Base-by-base conservation (phyloP, 495 filamentous ascomycete species). In the Evernia prunastri region DNA sequence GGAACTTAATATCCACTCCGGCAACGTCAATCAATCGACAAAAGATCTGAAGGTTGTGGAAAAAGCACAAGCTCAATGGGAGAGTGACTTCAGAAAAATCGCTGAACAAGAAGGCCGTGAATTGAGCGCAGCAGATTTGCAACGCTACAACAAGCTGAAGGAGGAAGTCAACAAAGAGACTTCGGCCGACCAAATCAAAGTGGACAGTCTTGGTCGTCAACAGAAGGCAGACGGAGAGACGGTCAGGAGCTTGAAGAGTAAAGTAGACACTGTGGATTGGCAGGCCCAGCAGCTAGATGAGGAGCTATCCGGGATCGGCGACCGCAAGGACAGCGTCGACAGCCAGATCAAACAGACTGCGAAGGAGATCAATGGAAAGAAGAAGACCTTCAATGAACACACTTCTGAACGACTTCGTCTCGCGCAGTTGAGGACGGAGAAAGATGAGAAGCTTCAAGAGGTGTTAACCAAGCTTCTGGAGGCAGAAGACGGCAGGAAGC, bases 61-160 rank as follows among this genome's bases (percentile, higher is more conserved):
- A 74, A 97, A 95, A 72, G 92, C 92, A 0, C 90, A 95, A 72
- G 82, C 87, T 57, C 87, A 89, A 66, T 97, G 94, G 82, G 92
- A 96, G 73, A 82, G 83, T 15, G 88, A 97, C 66, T 94, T 90
- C 84, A 82, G 85, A 61, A 89, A 92, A 70, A 82, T 84, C 10
- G 82, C 90, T 63, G 92, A 89, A 78, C 89, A 92, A 68, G 85
- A 91, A 69, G 94, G 94, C 59, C 87, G 86, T 61, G 89, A 92
- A 68, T 77, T 97, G 51, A 93, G 86, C 70, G 89, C 93, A 66
- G 82, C 82, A 13, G 94, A 99, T 73, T 80, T 91, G 58, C 91
- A 93, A 69, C 90, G 96, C 73, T 97, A 97, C 76, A 90, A 89
- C 66, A 84, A 84, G 43, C 84, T 97, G 42, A 87, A 86, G 66